Evolutionary conservation across 768 basidiomycete genomes (phyloP).

Genomic region (Trametes cinnabarina): DNA sequence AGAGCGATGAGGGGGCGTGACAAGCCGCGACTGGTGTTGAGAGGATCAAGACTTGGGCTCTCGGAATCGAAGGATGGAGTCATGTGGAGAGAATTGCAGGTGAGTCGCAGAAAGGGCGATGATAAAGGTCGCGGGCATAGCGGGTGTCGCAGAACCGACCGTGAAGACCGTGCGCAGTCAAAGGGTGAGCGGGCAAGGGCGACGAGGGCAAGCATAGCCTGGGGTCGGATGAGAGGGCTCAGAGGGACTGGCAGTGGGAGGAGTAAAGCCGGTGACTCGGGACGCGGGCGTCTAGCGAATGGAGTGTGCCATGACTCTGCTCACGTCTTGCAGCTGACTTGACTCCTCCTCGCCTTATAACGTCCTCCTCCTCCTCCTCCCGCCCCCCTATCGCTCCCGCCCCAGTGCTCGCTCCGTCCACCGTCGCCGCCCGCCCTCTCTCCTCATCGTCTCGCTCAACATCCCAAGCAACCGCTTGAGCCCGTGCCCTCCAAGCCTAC

Average conservation of each 20-base stretch:
- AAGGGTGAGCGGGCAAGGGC: not conserved
- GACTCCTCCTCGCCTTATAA: slow-evolving; percentile 13
- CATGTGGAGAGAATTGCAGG: slow-evolving; percentile 11
- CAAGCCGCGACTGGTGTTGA: not conserved
- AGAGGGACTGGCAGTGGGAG: not conserved
- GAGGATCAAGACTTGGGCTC: not conserved
- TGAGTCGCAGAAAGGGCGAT: slow-evolving; percentile 3
- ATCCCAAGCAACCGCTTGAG: not conserved
- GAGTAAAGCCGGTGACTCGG: slow-evolving; percentile 13
- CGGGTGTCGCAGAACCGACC: not conserved
- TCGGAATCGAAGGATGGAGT: slow-evolving; percentile 4
- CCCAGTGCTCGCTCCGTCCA: no score
- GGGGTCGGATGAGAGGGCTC: not conserved
- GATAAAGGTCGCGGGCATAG: not conserved
- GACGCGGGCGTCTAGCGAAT: not conserved
- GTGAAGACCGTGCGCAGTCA: not conserved
- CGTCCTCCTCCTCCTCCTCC: slow-evolving; percentile 12
- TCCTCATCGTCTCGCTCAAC: not conserved
- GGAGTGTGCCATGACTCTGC: slow-evolving; percentile 13
- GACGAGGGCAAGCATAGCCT: not conserved
- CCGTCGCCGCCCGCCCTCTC: not conserved
- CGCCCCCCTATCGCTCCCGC: slow-evolving; percentile 1
- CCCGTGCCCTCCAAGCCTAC: slow-evolving; percentile 19
- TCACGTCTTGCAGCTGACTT: slow-evolving; percentile 17
- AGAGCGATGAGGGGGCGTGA: not conserved